Conservation (phyloP, 768 basidiomycete genomes). For the Leucocoprinus birnbaumii region DNA sequence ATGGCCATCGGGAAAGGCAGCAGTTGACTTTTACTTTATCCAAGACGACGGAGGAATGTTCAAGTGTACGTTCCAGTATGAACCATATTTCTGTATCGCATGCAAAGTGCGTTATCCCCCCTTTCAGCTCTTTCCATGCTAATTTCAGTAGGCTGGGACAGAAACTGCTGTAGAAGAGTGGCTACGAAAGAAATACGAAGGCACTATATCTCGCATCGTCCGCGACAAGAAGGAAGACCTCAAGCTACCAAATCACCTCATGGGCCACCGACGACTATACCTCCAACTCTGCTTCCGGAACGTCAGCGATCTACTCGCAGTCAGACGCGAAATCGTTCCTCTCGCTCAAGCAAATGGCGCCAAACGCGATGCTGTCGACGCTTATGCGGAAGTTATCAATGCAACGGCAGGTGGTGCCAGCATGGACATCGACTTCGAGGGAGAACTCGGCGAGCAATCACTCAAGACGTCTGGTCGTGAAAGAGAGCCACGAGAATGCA, state of each 20-base stretch:
- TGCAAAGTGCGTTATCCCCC: slow-evolving; percentile 67
- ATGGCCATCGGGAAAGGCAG: slow-evolving; percentile 80
- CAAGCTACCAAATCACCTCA: slow-evolving; percentile 91
- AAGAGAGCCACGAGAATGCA: slow-evolving; percentile 84
- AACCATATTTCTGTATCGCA: slow-evolving; percentile 92
- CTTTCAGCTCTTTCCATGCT: neutral
- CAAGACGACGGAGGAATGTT: slow-evolving; percentile 97
- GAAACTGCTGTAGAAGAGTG: slow-evolving; percentile 94
- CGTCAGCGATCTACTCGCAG: slow-evolving; percentile 85
- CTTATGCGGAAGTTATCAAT: slow-evolving; percentile 94
- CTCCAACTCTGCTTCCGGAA: slow-evolving; percentile 90
- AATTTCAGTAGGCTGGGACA: slow-evolving; percentile 59
- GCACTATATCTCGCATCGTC: slow-evolving; percentile 72
- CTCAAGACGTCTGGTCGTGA: slow-evolving; percentile 44
- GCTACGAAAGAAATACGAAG: slow-evolving; percentile 92
- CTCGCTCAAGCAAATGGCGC: slow-evolving; percentile 88
- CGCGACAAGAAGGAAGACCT: slow-evolving; percentile 92
- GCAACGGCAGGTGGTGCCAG: slow-evolving; percentile 61
- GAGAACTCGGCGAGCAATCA: slow-evolving; percentile 46
- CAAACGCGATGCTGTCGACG: slow-evolving; percentile 93
- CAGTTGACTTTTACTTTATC: slow-evolving; percentile 96
- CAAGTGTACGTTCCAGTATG: slow-evolving; percentile 89
- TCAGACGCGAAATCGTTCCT: slow-evolving; percentile 86
- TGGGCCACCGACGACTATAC: slow-evolving; percentile 89
- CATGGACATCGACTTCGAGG: slow-evolving; percentile 69